Conservation (phyloP, 345 rosid genomes). For the Gossypium ekmanianum region DNA sequence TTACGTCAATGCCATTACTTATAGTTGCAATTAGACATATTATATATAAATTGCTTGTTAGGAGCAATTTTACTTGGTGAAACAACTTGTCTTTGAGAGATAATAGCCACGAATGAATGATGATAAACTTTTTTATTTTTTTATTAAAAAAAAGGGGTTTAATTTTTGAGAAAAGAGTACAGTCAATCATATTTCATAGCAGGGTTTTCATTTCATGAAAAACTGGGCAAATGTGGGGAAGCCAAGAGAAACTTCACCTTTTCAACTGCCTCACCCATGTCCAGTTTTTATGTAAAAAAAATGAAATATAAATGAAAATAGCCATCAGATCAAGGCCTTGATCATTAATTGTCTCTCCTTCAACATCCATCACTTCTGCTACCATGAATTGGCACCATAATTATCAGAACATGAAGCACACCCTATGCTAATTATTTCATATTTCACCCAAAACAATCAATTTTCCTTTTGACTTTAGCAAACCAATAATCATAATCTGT, state of each 20-base stretch:
- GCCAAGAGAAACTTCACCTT: conserved; percentile 1
- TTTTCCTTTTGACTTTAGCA: neutral
- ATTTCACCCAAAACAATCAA: neutral
- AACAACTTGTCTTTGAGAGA: neutral
- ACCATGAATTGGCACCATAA: neutral
- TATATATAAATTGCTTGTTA: too few species aligned
- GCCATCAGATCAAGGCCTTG: neutral
- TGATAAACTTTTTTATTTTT: too few species aligned
- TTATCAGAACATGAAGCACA: neutral
- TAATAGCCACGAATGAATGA: neutral
- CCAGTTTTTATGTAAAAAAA: neutral
- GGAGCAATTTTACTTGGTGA: neutral
- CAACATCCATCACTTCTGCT: neutral
- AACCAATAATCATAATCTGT: neutral
- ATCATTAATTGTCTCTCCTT: neutral
- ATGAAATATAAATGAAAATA: neutral
- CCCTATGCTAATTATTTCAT: neutral
- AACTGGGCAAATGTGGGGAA: neutral
- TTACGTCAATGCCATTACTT: neutral
- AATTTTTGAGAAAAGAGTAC: neutral
- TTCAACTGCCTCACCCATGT: neutral
- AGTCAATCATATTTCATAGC: neutral
- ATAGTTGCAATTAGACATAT: too few species aligned
- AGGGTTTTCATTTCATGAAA: neutral
- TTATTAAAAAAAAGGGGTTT: too few species aligned